phyloP scores from a whole-genome alignment of 768 basidiomycete species.

The Suillus bovinus region DNA sequence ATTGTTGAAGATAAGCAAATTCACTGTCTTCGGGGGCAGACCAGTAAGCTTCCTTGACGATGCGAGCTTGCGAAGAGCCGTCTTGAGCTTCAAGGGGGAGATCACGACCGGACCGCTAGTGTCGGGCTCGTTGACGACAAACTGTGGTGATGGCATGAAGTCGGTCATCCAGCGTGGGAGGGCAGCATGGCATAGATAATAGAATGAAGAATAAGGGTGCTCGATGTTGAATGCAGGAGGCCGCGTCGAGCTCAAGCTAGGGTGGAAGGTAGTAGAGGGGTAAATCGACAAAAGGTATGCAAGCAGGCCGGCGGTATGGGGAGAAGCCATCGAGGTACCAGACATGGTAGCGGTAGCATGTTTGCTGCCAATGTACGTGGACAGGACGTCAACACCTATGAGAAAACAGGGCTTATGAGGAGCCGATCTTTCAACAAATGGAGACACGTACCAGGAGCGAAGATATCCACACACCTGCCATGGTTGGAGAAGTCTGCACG shows the following conservation, averaged over 20 bases:
- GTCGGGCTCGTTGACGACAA: constrained; percentile 46
- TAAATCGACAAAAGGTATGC: constrained; percentile 93
- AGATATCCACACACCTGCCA: constrained; percentile 89
- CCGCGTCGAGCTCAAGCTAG: constrained; percentile 40
- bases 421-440: not conserved
- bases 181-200: constrained; percentile 52
- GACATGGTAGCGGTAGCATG: constrained; percentile 72
- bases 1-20: constrained; percentile 83
- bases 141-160: constrained; percentile 54
- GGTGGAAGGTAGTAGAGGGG: constrained; percentile 64
- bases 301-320: constrained; percentile 85
- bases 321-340: constrained; percentile 94
- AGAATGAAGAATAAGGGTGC: constrained; percentile 46
- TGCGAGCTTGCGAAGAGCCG: constrained; percentile 63
- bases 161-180: constrained; percentile 59
- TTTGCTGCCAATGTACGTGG: constrained; percentile 73
- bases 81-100: constrained; percentile 75
- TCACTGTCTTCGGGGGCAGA: constrained; percentile 53
- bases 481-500: constrained; percentile 93
- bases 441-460: constrained; percentile 66
- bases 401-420: constrained; percentile 7
- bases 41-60: constrained; percentile 49
- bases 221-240: constrained; percentile 35
- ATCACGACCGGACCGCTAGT: constrained; percentile 45
- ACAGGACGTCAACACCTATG: constrained; percentile 79